Evolutionary conservation across 73 alveolate genomes (phyloP), one percentile per base, ranked within the genome.

Genomic region (Paramecium octaurelia): DNA sequence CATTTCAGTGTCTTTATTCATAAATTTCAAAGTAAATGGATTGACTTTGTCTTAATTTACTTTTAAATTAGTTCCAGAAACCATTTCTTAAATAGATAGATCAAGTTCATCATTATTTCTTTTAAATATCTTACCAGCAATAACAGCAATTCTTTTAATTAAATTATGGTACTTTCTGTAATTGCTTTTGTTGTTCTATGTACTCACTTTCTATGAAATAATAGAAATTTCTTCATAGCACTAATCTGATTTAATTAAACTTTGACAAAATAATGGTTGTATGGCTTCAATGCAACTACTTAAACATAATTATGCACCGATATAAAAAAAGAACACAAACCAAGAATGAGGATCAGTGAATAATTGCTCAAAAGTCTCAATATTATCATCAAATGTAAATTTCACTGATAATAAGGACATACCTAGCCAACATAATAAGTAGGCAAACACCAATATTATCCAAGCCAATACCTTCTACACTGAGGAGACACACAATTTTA

Each of bases 1-100:
- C 88, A 75, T 75, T 75, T 75, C 88, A 2, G 88, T 75, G 5
- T 75, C 88, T 40, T 75, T 75, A 40, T 75, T 75, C 88, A 75
- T 75, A 75, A 75, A 75, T 40, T 44, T 75, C 7, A 75, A 38
- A 34, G 88, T 75, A 75, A 34, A 36, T 11, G 57, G 60, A 75
- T 75, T 75, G 21, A 75, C 35, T 75, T 75, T 75, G 38, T 75
- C 88, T 14, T 29, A 10, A 75, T 75, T 75, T 20, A 75, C 88
- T 18, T 75, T 75, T 36, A 75, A 36, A 75, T 36, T 75, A 44
- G 88, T 31, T 29, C 88, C 88, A n/a, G 88, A 75, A 3, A 75
- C 88, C 57, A 75, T 75, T 31, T 75, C 88, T 75, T 75, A 75
- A 36, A 75, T 34, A 0, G 88, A 75, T 21, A 75, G n/a, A 75